These are phyloP conservation scores for Entomortierella beljakovae DNA, from an alignment of 192 early-diverging fungal species.

Conservation along the genomic window DNA sequence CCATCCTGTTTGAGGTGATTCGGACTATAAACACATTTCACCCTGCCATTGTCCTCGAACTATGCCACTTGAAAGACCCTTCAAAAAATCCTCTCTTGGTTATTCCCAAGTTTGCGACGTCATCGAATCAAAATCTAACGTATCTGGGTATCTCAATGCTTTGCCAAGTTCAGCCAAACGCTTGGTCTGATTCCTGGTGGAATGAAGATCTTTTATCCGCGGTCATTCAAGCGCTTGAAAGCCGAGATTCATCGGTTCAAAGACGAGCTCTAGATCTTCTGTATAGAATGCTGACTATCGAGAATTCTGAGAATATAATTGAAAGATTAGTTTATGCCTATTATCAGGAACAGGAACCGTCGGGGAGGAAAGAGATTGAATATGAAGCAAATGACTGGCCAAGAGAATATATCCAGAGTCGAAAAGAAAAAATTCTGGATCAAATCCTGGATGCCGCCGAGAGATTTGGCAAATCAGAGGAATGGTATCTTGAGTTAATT, in stretches of 20 bases:
- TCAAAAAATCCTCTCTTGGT: constrained; percentile 42
- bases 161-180: constrained; percentile 41
- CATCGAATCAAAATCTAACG: constrained; percentile 62
- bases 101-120: constrained; percentile 55
- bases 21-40: constrained; percentile 44
- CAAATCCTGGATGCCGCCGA: constrained; percentile 51
- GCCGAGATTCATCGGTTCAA: constrained; percentile 33
- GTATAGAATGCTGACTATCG: constrained; percentile 42
- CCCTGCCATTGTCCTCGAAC: constrained; percentile 24
- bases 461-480: constrained; percentile 37
- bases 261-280: constrained; percentile 30
- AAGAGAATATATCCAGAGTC: constrained; percentile 1
- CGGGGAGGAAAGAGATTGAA: not conserved
- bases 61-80: constrained; percentile 31
- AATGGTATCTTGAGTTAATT: constrained; percentile 36
- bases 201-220: constrained; percentile 27
- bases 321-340: constrained; percentile 41
- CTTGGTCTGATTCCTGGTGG: constrained; percentile 54
- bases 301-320: constrained; percentile 50
- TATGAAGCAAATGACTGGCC: not conserved
- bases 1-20: constrained; percentile 39
- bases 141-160: constrained; percentile 61
- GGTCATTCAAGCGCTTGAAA: constrained; percentile 36
- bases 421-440: constrained; percentile 36
- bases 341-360: constrained; percentile 29